These are phyloP conservation scores for Carallia brachiata DNA, from an alignment of 345 rosid species.

Conservation along the genomic window DNA sequence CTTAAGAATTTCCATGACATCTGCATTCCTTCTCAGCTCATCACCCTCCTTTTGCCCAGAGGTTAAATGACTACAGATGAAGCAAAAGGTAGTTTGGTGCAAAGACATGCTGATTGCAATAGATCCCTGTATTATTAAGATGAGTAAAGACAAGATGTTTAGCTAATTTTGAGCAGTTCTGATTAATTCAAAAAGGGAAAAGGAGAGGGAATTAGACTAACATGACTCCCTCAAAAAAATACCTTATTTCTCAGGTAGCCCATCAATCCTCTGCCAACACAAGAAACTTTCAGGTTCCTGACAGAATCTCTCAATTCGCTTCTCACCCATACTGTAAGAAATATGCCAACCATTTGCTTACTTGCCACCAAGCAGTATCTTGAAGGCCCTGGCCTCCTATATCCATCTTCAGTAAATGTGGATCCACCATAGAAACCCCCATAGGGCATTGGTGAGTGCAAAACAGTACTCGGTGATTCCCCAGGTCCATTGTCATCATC, in stretches of 20 bases:
- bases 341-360: slow-evolving; percentile 98
- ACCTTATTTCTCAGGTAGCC: slow-evolving; percentile 99
- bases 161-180: slow-evolving; percentile 7
- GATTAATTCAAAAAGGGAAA: background rate
- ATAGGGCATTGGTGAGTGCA: slow-evolving; percentile 62
- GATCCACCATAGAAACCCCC: slow-evolving; percentile 47
- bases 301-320: slow-evolving; percentile 82
- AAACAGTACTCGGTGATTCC: slow-evolving; percentile 82
- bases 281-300: slow-evolving; percentile 91
- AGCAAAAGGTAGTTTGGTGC: slow-evolving; percentile 94
- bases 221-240: slow-evolving; percentile 4
- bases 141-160: background rate
- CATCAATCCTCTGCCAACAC: slow-evolving; percentile 98
- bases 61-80: slow-evolving; percentile 88
- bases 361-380: slow-evolving; percentile 87
- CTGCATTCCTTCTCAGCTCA: slow-evolving; percentile 84
- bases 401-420: slow-evolving; percentile 54
- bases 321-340: slow-evolving; percentile 91
- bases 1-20: slow-evolving; percentile 93
- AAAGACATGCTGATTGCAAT: slow-evolving; percentile 91
- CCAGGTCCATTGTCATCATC: slow-evolving; percentile 91
- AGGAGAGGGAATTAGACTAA: slow-evolving; percentile 9
- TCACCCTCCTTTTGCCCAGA: slow-evolving; percentile 98
- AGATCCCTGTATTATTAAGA: slow-evolving; percentile 70
- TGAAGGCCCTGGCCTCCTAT: slow-evolving; percentile 64